Evolutionary conservation across 2,329 filamentous ascomycete species (phyloP).

Genomic region (Arthroderma uncinatum): DNA sequence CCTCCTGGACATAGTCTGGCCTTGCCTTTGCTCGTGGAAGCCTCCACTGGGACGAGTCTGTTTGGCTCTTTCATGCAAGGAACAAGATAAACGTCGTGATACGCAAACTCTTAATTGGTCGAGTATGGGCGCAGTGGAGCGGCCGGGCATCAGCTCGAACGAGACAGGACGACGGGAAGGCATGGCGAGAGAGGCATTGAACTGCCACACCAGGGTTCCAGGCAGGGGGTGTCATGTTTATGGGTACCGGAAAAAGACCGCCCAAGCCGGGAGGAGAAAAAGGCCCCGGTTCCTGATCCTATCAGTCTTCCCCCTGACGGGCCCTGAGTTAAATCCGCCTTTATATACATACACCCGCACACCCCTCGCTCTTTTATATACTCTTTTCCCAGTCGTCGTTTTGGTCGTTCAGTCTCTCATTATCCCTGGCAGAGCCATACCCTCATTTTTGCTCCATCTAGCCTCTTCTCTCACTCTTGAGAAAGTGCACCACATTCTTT

Average conservation of each 20-base stretch:
- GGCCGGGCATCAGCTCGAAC: background rate
- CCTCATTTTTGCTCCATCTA: conserved; percentile 11
- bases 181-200: background rate
- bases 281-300: background rate
- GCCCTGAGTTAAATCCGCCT: background rate
- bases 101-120: background rate
- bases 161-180: background rate
- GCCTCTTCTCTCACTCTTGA: conserved; percentile 12
- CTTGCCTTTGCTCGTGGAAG: background rate
- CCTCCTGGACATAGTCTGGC: background rate
- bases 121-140: background rate
- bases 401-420: background rate
- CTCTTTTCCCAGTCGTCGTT: background rate
- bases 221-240: background rate
- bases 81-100: background rate
- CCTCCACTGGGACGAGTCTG: background rate
- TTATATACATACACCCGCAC: background rate
- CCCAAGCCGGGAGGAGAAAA: background rate
- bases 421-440: conserved; percentile 9
- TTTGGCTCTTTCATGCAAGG: conserved; percentile 1
- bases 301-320: no score
- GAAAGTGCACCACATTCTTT: conserved; percentile 3
- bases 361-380: background rate
- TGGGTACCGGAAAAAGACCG: background rate
- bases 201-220: background rate